phyloP scores from a whole-genome alignment of 2,329 filamentous ascomycete species.

The Sarocladium brachiariae region DNA sequence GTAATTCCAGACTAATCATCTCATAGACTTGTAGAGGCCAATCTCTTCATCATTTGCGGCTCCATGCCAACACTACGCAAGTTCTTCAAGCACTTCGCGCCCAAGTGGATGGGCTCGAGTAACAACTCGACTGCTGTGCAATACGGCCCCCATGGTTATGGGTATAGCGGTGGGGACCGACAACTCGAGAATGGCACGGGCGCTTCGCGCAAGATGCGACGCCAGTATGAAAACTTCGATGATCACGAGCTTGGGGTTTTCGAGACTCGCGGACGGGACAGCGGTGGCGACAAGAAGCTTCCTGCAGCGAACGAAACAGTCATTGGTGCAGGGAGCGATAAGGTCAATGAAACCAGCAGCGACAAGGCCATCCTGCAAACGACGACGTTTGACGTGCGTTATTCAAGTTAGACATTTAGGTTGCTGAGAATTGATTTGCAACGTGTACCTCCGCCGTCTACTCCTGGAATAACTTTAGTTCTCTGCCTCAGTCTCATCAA shows the following conservation, averaged over 20 bases:
- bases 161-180: background rate
- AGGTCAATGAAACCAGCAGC: conserved; percentile 16
- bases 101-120: conserved; percentile 18
- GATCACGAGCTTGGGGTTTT: conserved; percentile 14
- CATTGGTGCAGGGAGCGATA: conserved; percentile 7
- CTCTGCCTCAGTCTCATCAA: too few relatives aligned
- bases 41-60: conserved; percentile 33
- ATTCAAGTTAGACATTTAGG: conserved; percentile 9
- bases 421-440: too few relatives aligned
- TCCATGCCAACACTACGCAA: conserved; percentile 31
- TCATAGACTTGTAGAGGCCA: conserved; percentile 28
- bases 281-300: conserved; percentile 11
- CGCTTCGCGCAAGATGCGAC: conserved; percentile 13
- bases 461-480: too few relatives aligned
- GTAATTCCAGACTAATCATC: background rate
- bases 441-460: too few relatives aligned
- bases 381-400: conserved; percentile 18
- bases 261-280: conserved; percentile 1
- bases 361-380: conserved; percentile 22
- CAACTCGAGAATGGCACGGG: conserved; percentile 11
- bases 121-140: conserved; percentile 8
- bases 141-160: conserved; percentile 4
- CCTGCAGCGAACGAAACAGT: conserved; percentile 12
- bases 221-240: conserved; percentile 15
- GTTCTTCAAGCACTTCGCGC: conserved; percentile 27